Base-by-base conservation (phyloP, 495 filamentous ascomycete genomes). In the Penicillium paradoxum region DNA sequence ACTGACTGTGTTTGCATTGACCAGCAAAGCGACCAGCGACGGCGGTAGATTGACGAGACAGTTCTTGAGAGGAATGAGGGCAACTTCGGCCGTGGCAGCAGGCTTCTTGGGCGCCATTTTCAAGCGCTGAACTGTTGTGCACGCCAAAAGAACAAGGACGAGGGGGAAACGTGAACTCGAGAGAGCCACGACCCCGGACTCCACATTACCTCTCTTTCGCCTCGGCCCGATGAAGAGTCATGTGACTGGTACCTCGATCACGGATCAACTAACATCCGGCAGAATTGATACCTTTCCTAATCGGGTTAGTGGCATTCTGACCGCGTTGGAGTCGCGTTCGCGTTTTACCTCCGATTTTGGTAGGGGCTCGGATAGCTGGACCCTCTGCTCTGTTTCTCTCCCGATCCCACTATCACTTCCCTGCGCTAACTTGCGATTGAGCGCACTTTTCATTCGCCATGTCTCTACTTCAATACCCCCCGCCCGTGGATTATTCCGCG, bases 1-100 rank as follows among this genome's bases (percentile, higher is more conserved):
- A 65, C 88, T 70, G 75, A 95, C 88, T 34, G 91, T 88, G 69
- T 97, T 95, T 53, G 90, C 81, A 69, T 88, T 92, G 57, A 90
- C 81, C 50, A 98, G 82, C 40, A 95, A 68, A 13, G 83, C 81
- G 40, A 91, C 89, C 22, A 97, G 76, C 3, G 89, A 88, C n/a
- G 85, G 68, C 25, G 93, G 93, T 15, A 98, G 79, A 68, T 97
- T 98, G 56, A 96, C 88, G 17, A 98, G 80, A 70, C 93, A 97
- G 64, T 86, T 96, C 72, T 95, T 95, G 9, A 97, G 79, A 48
- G 90, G 87, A 19, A 87, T 79, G 19, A 96, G 78, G 37, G 83
- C 84, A 52, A 96, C 77, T 70, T 93, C 88, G 34, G 87, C 90
- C 42, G 83, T 78, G 0, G 82, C 82, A 29, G 85, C 82, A 56